Percentiles rank a stretch among this genome's conserved stretches.
Conservation (phyloP, 192 early-diverging fungal genomes). For the Podila verticillata region DNA sequence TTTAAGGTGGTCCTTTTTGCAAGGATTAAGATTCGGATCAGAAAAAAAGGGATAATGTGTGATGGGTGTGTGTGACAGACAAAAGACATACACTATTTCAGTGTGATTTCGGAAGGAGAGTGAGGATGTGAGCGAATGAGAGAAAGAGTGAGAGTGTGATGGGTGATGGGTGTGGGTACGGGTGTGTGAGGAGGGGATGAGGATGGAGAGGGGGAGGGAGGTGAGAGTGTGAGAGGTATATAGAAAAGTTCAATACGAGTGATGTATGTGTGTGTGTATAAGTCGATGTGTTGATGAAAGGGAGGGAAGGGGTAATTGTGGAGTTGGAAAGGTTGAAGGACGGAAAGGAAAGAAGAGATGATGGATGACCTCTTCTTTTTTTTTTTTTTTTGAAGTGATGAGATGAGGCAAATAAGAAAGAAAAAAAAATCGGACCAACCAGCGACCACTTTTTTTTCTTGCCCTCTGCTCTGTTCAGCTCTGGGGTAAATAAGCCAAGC, state of each 20-base stretch:
- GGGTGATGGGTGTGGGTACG: neutral
- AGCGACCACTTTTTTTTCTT: too few species aligned
- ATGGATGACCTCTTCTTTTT: too few species aligned
- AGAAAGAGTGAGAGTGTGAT: constrained; percentile 8
- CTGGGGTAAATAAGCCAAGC: too few species aligned
- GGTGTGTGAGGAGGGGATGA: constrained; percentile 8
- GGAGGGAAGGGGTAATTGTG: neutral
- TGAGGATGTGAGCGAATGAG: constrained; percentile 5
- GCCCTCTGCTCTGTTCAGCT: too few species aligned
- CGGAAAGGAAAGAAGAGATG: neutral
- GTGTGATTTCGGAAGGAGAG: neutral
- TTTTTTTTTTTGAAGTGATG: too few species aligned
- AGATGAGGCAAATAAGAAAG: too few species aligned
- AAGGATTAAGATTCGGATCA: neutral
- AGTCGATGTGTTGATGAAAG: neutral
- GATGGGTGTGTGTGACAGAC: neutral
- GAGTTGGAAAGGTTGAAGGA: constrained; percentile 8
- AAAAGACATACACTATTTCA: neutral
- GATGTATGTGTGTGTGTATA: neutral
- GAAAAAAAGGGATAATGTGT: neutral
- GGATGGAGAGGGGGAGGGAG: constrained; percentile 4
- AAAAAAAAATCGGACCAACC: too few species aligned
- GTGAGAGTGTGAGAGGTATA: constrained; percentile 1
- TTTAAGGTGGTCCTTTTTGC: neutral
- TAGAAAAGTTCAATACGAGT: constrained; percentile 1